These are phyloP conservation scores for Phytopythium helicoides DNA, from an alignment of 352 stramenopile genomes.

Conservation along the genomic window DNA sequence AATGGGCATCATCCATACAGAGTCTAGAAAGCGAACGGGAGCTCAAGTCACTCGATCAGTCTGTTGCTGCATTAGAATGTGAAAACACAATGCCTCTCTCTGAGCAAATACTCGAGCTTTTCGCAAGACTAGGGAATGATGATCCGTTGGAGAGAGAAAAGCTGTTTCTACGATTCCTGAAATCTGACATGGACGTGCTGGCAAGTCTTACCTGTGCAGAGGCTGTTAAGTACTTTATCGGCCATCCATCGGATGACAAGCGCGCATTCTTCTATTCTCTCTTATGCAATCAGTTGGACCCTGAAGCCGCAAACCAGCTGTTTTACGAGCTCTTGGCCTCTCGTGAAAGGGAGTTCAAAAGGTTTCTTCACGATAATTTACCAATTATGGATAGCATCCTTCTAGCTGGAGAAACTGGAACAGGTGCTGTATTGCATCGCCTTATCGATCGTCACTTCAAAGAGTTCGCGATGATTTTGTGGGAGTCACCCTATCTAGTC, in stretches of 20 bases:
- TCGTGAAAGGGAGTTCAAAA: constrained; percentile 30
- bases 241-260: constrained; percentile 10
- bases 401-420: constrained; percentile 14
- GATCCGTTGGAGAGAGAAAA: constrained; percentile 30
- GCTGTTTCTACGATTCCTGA: constrained; percentile 35
- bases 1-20: constrained; percentile 20
- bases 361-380: constrained; percentile 45
- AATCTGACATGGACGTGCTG: constrained; percentile 26
- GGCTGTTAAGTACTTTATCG: constrained; percentile 36
- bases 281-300: constrained; percentile 26
- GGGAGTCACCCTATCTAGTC: constrained; percentile 56
- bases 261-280: constrained; percentile 34
- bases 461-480: constrained; percentile 56
- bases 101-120: constrained; percentile 30
- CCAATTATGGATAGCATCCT: constrained; percentile 53
- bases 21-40: constrained; percentile 3
- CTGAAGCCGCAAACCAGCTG: constrained; percentile 18
- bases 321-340: constrained; percentile 25
- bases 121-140: constrained; percentile 22
- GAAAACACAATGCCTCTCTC: constrained; percentile 12
- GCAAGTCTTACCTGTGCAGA: constrained; percentile 25
- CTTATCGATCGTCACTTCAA: constrained; percentile 58
- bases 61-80: constrained; percentile 1
- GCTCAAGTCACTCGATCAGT: background rate
- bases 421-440: constrained; percentile 39